Evolutionary conservation across 495 filamentous ascomycete genomes (phyloP).

Genomic region (Zalerion maritima): DNA sequence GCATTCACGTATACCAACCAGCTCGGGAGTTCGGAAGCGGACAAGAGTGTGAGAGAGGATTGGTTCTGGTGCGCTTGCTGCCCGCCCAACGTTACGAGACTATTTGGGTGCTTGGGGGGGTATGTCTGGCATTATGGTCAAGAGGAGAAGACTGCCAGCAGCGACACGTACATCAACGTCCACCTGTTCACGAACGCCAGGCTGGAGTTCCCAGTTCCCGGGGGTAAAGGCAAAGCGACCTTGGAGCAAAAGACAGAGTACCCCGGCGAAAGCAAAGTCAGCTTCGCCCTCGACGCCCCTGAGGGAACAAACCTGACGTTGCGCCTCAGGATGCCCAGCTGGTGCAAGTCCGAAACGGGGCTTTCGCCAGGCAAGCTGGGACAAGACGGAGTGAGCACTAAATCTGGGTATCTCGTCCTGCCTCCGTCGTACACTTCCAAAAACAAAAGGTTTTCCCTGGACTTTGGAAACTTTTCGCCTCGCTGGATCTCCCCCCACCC

Average conservation of each 20-base stretch:
- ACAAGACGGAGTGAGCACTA: slow-evolving; percentile 12
- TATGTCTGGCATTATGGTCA: slow-evolving; percentile 34
- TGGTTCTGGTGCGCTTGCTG: slow-evolving; percentile 47
- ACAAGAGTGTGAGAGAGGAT: slow-evolving; percentile 26
- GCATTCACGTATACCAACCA: slow-evolving; percentile 45
- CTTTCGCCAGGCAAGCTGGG: slow-evolving; percentile 2
- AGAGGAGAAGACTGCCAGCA: slow-evolving; percentile 9
- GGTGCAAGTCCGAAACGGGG: slow-evolving; percentile 30
- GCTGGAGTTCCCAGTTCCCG: slow-evolving; percentile 24
- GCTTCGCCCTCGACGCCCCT: slow-evolving; percentile 23
- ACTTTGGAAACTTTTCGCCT: slow-evolving; percentile 24
- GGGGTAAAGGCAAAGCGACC: slow-evolving; percentile 14
- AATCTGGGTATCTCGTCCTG: slow-evolving; percentile 34
- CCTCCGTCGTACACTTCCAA: slow-evolving; percentile 18
- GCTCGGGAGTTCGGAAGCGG: slow-evolving; percentile 33
- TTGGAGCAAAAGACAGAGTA: slow-evolving; percentile 37
- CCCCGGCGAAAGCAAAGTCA: slow-evolving; percentile 39
- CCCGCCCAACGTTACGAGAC: slow-evolving; percentile 40
- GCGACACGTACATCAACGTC: slow-evolving; percentile 28
- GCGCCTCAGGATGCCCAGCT: slow-evolving; percentile 34
- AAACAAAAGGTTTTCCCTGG: slow-evolving; percentile 15
- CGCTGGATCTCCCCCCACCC: slow-evolving; percentile 35
- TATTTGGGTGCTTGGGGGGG: slow-evolving; percentile 37
- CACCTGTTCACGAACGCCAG: slow-evolving; percentile 37
- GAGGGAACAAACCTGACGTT: slow-evolving; percentile 20